Base-by-base conservation (phyloP, 441 rosid species). In the Adansonia grandidieri region DNA sequence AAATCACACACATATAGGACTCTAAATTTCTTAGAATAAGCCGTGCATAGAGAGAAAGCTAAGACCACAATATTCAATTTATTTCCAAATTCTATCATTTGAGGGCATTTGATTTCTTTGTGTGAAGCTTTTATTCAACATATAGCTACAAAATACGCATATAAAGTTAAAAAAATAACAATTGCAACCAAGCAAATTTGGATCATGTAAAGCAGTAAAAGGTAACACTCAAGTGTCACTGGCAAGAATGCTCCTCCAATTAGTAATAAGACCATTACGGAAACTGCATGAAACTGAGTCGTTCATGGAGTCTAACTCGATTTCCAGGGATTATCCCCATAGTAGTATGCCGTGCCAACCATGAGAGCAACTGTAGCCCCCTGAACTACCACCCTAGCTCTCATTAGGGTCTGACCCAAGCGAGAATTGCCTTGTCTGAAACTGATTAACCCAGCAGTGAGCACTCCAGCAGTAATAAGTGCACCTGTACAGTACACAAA, bases 331-430 rank as follows among this genome's bases (percentile, higher is more conserved):
- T 88, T 91, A 19, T 91, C 98, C 28, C 93, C 98, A 15, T 96
- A 94, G 90, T 92, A 93, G 81, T 79, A 93, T 1, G 97, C 98
- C 17, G 97, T 93, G 70, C 98, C 99, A 45, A 94, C 98, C 98
- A 96, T 93, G 47, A 96, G 89, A 0, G 96, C 98, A 32, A 96
- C 98, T 0, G 99, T 96, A 76, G 98, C 99, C 79, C 99, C 99
- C 78, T 96, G 98, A 74, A 88, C 98, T 22, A 90, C 95, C 71
- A 96, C 99, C 58, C 99, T 86, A 75, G 98, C 99, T 86, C 99
- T 85, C 98, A 93, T 96, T 82, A 94, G 84, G 76, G 75, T 76
- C 91, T 94, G 98, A 68, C 98, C 98, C 83, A 96, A 75, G 51
- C 85, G 91, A 79, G 98, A 93, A 88, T 94, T 94, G 37, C 98